These are phyloP conservation scores for Amorphotheca resinae DNA, from an alignment of 495 filamentous ascomycete genomes.

Conservation along the genomic window DNA sequence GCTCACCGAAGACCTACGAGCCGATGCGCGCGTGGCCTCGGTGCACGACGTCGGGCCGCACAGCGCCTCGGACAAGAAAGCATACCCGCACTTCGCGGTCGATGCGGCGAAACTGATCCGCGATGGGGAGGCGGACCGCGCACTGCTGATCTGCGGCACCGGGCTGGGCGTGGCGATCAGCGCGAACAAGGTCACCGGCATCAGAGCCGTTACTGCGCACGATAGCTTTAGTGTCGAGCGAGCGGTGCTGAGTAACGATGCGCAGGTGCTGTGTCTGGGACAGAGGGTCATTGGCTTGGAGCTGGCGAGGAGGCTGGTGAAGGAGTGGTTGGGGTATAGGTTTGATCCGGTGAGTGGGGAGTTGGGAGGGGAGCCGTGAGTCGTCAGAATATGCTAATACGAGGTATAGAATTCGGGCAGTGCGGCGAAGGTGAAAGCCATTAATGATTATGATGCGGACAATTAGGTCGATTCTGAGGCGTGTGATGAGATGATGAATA, in stretches of 20 bases:
- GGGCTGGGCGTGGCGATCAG: constrained; percentile 76
- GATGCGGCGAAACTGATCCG: constrained; percentile 51
- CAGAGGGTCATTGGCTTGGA: constrained; percentile 75
- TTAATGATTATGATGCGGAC: constrained; percentile 57
- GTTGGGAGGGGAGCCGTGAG: constrained; percentile 43
- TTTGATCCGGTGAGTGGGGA: constrained; percentile 56
- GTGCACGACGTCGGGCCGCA: constrained; percentile 52
- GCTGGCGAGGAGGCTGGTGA: constrained; percentile 61
- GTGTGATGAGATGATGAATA: neutral
- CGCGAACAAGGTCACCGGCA: constrained; percentile 77
- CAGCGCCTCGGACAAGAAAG: constrained; percentile 55
- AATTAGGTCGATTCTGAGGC: constrained; percentile 7
- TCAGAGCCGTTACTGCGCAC: constrained; percentile 78
- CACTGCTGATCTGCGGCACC: constrained; percentile 77
- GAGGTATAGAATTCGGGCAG: constrained; percentile 33
- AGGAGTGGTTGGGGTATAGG: constrained; percentile 71
- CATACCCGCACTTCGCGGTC: constrained; percentile 72
- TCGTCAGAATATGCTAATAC: constrained; percentile 38
- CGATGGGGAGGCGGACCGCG: constrained; percentile 60
- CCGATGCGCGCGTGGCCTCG: constrained; percentile 51
- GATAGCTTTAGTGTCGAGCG: constrained; percentile 77
- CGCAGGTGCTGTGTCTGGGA: constrained; percentile 80
- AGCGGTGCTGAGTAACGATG: constrained; percentile 71
- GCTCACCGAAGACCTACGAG: constrained; percentile 59
- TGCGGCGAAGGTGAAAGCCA: constrained; percentile 63